phyloP scores from a whole-genome alignment of 768 basidiomycete genomes.

The Termitomyces sp. region DNA sequence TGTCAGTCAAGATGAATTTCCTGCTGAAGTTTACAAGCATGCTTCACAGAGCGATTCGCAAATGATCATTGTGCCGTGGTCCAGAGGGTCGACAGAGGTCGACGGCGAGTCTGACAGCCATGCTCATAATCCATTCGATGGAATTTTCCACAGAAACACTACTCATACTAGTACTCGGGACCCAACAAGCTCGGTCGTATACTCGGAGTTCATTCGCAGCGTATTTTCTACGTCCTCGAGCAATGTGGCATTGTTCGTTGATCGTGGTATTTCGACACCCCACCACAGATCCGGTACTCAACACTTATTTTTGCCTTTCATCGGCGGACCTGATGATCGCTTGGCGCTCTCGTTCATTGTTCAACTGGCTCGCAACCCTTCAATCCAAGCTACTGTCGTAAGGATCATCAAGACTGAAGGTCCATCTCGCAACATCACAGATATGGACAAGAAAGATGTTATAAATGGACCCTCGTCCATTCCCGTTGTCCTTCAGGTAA shows the following conservation, averaged over 20 bases:
- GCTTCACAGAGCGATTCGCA: conserved; percentile 55
- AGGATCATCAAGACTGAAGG: conserved; percentile 47
- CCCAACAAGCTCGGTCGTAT: conserved; percentile 49
- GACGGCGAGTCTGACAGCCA: conserved; percentile 17
- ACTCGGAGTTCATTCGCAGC: conserved; percentile 81
- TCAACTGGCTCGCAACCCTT: conserved; percentile 63
- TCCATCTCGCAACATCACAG: conserved; percentile 24
- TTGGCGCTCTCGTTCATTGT: conserved; percentile 77
- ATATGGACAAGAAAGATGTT: conserved; percentile 19
- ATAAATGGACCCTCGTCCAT: neutral
- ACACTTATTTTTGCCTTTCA: conserved; percentile 84
- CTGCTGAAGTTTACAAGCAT: conserved; percentile 58
- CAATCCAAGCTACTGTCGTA: conserved; percentile 69
- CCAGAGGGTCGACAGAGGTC: conserved; percentile 30
- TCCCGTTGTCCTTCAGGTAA: conserved; percentile 27
- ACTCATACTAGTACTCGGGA: conserved; percentile 32
- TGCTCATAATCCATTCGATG: conserved; percentile 65
- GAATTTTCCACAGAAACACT: conserved; percentile 53
- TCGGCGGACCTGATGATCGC: conserved; percentile 93
- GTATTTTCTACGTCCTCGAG: conserved; percentile 68
- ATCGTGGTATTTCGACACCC: conserved; percentile 48
- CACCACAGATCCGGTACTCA: conserved; percentile 27
- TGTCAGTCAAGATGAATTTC: conserved; percentile 68
- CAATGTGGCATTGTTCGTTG: conserved; percentile 85
- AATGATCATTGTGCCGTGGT: conserved; percentile 86